A percentile compares a stretch with the other conserved stretches of the same genome.
These are phyloP conservation scores for Stephania cephalantha DNA, from an alignment of 164 flowering plant species.

Conservation along the genomic window DNA sequence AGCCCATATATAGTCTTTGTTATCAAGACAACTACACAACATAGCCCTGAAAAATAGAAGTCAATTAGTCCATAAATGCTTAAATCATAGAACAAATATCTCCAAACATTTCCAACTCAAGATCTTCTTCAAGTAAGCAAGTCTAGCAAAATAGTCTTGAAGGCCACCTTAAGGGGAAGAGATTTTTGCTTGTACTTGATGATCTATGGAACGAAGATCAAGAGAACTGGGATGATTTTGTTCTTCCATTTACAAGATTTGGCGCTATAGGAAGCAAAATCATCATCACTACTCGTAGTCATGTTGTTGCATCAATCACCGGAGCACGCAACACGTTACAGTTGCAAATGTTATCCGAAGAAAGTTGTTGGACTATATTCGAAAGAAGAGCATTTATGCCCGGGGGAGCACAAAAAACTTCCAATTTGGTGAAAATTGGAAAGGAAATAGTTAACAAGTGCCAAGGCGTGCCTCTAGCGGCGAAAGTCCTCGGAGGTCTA, in stretches of 20 bases:
- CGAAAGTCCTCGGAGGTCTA: background rate
- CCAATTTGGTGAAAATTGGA: background rate
- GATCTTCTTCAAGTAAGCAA: background rate
- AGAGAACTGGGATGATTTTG: background rate
- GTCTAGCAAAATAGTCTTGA: background rate
- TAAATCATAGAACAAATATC: background rate
- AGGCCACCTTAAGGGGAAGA: background rate
- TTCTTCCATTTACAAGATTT: background rate
- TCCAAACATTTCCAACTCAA: background rate
- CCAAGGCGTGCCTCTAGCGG: background rate
- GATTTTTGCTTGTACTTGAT: background rate
- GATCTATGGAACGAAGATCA: slow-evolving; percentile 4
- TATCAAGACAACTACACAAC: too few relatives aligned
- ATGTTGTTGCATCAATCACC: background rate
- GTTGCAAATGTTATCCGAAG: background rate
- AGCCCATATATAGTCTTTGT: too few relatives aligned
- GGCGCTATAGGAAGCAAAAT: background rate
- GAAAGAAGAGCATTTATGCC: background rate
- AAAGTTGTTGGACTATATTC: background rate
- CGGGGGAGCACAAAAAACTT: background rate
- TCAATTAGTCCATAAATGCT: too few relatives aligned
- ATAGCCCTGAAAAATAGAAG: too few relatives aligned
- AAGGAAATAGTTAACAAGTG: slow-evolving; percentile 1
- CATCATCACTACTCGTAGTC: background rate
- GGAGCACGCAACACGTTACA: background rate